Evolutionary conservation across 176 grass and related monocot species (phyloP), one percentile per base, ranked within the genome.

Genomic region (Tuctoria greenei): DNA sequence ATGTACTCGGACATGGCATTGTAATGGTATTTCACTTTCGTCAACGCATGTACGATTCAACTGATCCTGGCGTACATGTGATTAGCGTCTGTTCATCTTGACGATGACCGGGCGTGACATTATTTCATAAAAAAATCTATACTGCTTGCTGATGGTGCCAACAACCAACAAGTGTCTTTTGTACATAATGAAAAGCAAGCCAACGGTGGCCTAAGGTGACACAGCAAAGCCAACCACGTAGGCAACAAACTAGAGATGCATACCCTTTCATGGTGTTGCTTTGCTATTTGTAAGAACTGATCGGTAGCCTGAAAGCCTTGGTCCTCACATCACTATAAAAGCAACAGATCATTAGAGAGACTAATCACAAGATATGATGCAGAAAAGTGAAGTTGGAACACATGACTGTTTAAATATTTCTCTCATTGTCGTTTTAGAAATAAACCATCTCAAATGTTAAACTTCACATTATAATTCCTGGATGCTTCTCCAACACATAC

Each of bases 251-350:
- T 63, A 77, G 24, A 72, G 16, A 41, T 46, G 45, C 57, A 67
- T 78, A 99, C 96, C 96, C 92, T 99, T 84, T 95, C 85, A 86
- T 99, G 91, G 76, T 92, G 57, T 34, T 92, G 89, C 65, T 78
- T 92, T 77, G 96, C 87, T 86, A 99, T 86, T 74, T 79, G 81
- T 87, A 99, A 79, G 70, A 95, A 99, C 40, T 99, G 96, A 82
- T 99, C 96, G 46, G 89, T 85, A 84, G 96, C 96, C 88, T 92
- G 84, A 99, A 99, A 66, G 96, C 92, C 79, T 99, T 92, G 69
- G 85, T 92, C 72, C 96, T 90, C 69, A 99, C 96, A 74, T 99
- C 96, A 83, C 96, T 99, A 74, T 23, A 75, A 65, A 75, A 67
- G n/a, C 27, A 79, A 47, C 79, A 25, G 44, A 58, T 43, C 72